Base-by-base conservation (phyloP, 2,329 filamentous ascomycete genomes). In the Rhinocladiella similis region DNA sequence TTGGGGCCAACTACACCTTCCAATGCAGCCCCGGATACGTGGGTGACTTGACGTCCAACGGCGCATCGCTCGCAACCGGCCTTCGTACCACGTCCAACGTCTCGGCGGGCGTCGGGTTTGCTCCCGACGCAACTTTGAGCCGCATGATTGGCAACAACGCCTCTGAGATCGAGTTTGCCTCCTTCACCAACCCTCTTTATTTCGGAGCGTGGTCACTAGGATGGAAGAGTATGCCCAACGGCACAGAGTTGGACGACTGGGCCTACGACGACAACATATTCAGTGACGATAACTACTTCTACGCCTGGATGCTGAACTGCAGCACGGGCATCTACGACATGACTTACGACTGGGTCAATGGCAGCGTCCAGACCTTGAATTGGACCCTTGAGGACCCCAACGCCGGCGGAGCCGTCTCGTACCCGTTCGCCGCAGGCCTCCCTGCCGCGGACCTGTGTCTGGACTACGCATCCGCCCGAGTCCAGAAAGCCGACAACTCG, bases 31-130 rank as follows among this genome's bases (percentile, higher is more conserved):
- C 78, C 4, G 42, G 18, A 0, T 83, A 82, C 64, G 78, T 73
- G 3, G 87, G 86, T 47, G 85, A 89, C 46, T 69, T 89, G 47
- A 90, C 86, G 0, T 91, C 84, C 73, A 91, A 88, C 69, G 73
- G 75, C 16, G 82, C 86, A 0, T 80, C 70, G 0, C 77, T 89
- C 3, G 89, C 89, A 10, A 84, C 88, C 0, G 92, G 89, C 67
- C 89, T 88, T 3, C 29, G 29, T 4, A 71, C 79, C 29, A 76
- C 72, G 1, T 83, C 80, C 52, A 71, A 68, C 1, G 74, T 77
- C 6, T 70, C 69, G 5, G 85, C 90, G 53, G 66, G 78, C 52
- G 81, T 92, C 35, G 85, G 82, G 10, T 42, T 42, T 13, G 39
- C 39, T 12, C 39, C 39, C 4, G 39, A 42, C 39, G 39, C 39